These are phyloP conservation scores for Phytophthora sojae DNA, from an alignment of 352 stramenopile genomes.

Conservation along the genomic window DNA sequence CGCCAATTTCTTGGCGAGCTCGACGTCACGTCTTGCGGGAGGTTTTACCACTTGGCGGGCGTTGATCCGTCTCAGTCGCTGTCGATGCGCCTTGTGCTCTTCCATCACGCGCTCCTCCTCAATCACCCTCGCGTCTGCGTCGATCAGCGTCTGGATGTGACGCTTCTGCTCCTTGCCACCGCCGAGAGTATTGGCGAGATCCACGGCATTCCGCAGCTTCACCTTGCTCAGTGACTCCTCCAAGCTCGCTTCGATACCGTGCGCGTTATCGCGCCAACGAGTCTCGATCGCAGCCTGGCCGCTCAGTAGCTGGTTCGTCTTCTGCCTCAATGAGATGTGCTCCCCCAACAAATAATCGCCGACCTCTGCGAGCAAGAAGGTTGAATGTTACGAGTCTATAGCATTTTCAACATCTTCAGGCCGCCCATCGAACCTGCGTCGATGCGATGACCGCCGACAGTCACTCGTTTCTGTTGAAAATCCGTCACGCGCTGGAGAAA, in stretches of 20 bases:
- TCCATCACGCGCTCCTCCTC: constrained; percentile 68
- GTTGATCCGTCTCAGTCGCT: constrained; percentile 60
- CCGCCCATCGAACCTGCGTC: constrained; percentile 37
- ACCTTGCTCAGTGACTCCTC: constrained; percentile 71
- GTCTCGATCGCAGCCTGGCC: constrained; percentile 17
- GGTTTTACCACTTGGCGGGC: constrained; percentile 32
- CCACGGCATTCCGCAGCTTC: constrained; percentile 77
- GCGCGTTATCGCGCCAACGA: constrained; percentile 24
- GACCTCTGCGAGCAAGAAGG: constrained; percentile 28
- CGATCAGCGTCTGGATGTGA: constrained; percentile 70
- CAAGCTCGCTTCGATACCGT: constrained; percentile 43
- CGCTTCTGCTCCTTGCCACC: constrained; percentile 74
- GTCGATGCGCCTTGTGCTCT: constrained; percentile 66
- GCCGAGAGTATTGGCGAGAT: constrained; percentile 60
- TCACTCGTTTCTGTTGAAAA: constrained; percentile 53
- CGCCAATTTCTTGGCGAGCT: constrained; percentile 24
- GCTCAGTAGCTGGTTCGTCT: constrained; percentile 45
- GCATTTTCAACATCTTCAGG: neutral
- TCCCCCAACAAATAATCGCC: constrained; percentile 51
- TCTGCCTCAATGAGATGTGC: constrained; percentile 40
- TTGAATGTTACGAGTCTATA: neutral
- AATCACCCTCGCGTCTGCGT: constrained; percentile 70
- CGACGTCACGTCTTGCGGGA: constrained; percentile 12
- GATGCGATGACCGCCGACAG: constrained; percentile 44
- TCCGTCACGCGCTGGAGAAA: constrained; percentile 40